Conservation (phyloP, 2,329 filamentous ascomycete species). For the Aspergillus hiratsukae region DNA sequence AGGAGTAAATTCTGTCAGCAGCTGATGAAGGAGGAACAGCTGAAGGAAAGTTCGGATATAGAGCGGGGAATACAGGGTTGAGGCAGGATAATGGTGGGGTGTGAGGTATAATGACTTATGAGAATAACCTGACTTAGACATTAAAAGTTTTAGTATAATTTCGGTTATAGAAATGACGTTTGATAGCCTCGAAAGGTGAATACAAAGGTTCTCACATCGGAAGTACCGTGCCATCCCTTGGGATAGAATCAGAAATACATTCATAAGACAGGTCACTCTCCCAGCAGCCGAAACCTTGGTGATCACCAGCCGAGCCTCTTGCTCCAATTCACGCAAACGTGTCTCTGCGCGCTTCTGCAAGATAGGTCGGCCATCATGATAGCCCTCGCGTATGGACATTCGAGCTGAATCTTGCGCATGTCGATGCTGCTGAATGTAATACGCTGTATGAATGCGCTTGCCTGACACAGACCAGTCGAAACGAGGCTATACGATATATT, state of each 20-base stretch:
- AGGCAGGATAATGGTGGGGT: not conserved
- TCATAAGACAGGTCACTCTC: conserved; percentile 12
- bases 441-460: no score
- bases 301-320: conserved; percentile 32
- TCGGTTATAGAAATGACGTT: not conserved
- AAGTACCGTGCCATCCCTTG: no score
- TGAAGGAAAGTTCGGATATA: conserved; percentile 1
- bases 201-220: no score
- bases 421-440: no score
- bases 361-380: no score
- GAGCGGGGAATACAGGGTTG: not conserved
- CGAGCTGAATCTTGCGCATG: no score
- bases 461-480: no score
- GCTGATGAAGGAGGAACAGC: conserved; percentile 19
- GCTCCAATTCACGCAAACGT: conserved; percentile 35
- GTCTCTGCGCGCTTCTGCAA: conserved; percentile 35
- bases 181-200: no score
- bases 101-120: not conserved
- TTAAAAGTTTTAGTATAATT: not conserved
- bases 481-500: no score
- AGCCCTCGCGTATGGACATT: conserved; percentile 19
- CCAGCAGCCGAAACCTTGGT: conserved; percentile 27
- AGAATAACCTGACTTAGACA: not conserved
- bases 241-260: no score
- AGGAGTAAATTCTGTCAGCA: conserved; percentile 29